phyloP scores from a whole-genome alignment of 2,329 filamentous ascomycete genomes.

The Blastomyces parvus region DNA sequence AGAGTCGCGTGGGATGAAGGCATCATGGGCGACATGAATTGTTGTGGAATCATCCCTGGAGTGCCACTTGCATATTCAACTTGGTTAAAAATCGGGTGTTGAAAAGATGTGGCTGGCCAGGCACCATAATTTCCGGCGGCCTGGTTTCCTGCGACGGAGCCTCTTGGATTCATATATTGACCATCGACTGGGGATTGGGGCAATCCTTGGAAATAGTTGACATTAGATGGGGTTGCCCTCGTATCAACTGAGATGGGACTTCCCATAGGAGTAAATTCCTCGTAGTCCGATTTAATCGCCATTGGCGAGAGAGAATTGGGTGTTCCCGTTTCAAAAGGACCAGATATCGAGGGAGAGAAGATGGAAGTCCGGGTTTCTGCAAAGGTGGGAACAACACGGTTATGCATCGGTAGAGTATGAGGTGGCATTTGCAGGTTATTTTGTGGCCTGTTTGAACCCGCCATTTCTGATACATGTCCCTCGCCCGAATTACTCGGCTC shows the following conservation, averaged over 20 bases:
- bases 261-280: not conserved
- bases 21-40: conserved; percentile 23
- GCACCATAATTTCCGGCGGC: conserved; percentile 20
- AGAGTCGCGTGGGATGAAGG: conserved; percentile 19
- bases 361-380: conserved; percentile 20
- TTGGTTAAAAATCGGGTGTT: conserved; percentile 27
- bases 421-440: not conserved
- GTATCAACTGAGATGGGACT: not conserved
- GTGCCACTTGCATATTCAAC: conserved; percentile 23
- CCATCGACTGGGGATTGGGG: not conserved
- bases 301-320: not conserved
- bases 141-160: conserved; percentile 18
- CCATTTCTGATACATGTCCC: not conserved
- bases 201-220: conserved; percentile 22
- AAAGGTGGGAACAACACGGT: conserved; percentile 19
- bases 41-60: conserved; percentile 21
- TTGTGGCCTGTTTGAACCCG: not conserved
- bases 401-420: conserved; percentile 15
- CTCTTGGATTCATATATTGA: conserved; percentile 15
- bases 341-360: not conserved
- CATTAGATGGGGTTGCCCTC: conserved; percentile 19
- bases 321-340: not conserved
- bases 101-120: conserved; percentile 26
- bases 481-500: too few species aligned
- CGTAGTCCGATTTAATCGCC: conserved; percentile 1